phyloP scores from a whole-genome alignment of 805 yeast species.

The Kodamaea laetipori region DNA sequence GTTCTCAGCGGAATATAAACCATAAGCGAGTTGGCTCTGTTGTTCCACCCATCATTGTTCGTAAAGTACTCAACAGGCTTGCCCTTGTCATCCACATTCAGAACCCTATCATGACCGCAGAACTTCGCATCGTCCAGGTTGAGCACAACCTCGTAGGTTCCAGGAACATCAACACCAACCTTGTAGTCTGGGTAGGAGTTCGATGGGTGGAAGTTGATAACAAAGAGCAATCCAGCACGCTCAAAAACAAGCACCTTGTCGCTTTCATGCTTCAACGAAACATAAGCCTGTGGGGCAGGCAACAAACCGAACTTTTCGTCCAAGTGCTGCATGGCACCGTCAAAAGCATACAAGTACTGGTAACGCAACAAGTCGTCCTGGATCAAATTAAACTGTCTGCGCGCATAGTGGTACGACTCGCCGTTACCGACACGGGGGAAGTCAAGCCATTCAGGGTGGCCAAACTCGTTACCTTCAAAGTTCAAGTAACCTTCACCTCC shows the following conservation, averaged over 20 bases:
- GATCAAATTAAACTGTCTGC: conserved; percentile 89
- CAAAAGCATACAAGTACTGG: conserved; percentile 77
- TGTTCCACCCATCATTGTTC: conserved; percentile 77
- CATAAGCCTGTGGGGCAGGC: conserved; percentile 68
- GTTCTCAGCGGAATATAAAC: conserved; percentile 80
- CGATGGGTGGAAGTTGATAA: conserved; percentile 89
- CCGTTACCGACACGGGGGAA: conserved; percentile 90
- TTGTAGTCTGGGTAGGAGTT: conserved; percentile 83
- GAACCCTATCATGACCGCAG: conserved; percentile 81
- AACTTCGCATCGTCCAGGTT: conserved; percentile 69
- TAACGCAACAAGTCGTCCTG: conserved; percentile 81
- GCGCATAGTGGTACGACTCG: conserved; percentile 88
- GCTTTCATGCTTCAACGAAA: conserved; percentile 82
- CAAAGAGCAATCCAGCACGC: conserved; percentile 78
- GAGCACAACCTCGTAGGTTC: conserved; percentile 71
- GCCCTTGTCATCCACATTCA: conserved; percentile 43
- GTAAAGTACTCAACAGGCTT: conserved; percentile 59
- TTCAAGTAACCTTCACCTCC: conserved; percentile 97
- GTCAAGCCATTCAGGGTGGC: conserved; percentile 99
- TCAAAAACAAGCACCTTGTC: conserved; percentile 91
- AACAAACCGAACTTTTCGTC: conserved; percentile 77
- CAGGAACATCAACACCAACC: conserved; percentile 83
- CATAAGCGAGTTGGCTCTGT: conserved; percentile 72
- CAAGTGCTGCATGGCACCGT: conserved; percentile 75
- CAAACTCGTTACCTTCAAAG: conserved; percentile 97